A percentile compares a stretch with the other conserved stretches of the same genome.
Evolutionary conservation across 83 land plant species (phyloP).

Genomic region (Picea abies): DNA sequence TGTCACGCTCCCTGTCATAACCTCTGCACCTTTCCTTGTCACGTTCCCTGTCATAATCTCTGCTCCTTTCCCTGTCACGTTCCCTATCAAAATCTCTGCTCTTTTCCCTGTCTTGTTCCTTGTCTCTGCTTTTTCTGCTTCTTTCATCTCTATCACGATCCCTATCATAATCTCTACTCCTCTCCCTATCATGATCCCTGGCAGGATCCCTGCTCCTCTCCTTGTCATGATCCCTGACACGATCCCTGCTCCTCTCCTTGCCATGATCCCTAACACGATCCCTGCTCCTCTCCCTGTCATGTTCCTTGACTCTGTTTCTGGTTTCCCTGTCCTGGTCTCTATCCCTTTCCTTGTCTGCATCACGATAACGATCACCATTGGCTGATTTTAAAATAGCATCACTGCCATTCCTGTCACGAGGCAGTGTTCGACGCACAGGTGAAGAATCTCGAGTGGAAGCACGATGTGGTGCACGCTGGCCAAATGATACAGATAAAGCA

Average conservation of each 20-base stretch:
- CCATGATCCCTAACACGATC: too few relatives aligned
- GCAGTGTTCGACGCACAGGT: slow-evolving; percentile 79
- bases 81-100: slow-evolving; percentile 37
- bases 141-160: slow-evolving; percentile 31
- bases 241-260: too few relatives aligned
- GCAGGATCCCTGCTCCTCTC: slow-evolving; percentile 32
- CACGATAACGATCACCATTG: slow-evolving; percentile 48
- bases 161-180: slow-evolving; percentile 30
- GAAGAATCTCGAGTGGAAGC: slow-evolving; percentile 97
- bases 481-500: slow-evolving; percentile 97
- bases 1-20: slow-evolving; percentile 21
- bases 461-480: slow-evolving; percentile 98
- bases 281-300: slow-evolving; percentile 28
- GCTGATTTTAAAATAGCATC: slow-evolving; percentile 35
- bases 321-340: slow-evolving; percentile 44
- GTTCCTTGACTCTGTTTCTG: slow-evolving; percentile 48
- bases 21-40: slow-evolving; percentile 24
- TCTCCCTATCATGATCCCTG: slow-evolving; percentile 36
- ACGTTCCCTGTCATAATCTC: slow-evolving; percentile 27
- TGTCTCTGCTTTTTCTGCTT: slow-evolving; percentile 15
- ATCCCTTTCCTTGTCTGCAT: slow-evolving; percentile 42
- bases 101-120: slow-evolving; percentile 27
- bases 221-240: too few relatives aligned
- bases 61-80: slow-evolving; percentile 38
- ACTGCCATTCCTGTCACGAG: slow-evolving; percentile 47